Conservation (phyloP, 2,329 filamentous ascomycete species). For the Allantophomopsis lycopodina region DNA sequence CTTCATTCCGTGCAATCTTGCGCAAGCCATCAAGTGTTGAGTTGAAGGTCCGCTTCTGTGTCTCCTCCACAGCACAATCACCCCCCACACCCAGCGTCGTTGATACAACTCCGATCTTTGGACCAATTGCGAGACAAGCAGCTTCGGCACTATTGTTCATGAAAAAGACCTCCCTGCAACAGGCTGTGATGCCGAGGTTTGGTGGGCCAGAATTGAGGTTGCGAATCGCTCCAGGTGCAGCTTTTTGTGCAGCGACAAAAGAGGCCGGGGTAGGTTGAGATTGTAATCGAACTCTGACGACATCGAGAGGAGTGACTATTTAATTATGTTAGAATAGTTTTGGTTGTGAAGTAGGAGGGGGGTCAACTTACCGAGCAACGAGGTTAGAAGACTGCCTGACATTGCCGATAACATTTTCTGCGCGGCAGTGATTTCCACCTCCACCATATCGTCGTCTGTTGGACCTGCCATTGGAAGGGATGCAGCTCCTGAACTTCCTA, state of each 20-base stretch:
- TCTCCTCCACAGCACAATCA: constrained; percentile 80
- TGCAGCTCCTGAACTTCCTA: constrained; percentile 2
- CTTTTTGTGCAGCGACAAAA: constrained; percentile 36
- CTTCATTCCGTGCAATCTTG: constrained; percentile 93
- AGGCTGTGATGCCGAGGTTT: constrained; percentile 83
- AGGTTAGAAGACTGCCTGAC: constrained; percentile 79
- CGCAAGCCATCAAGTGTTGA: constrained; percentile 84
- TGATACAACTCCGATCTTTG: constrained; percentile 11
- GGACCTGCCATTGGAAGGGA: neutral
- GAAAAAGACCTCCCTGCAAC: constrained; percentile 96
- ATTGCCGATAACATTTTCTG: constrained; percentile 96
- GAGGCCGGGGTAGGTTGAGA: constrained; percentile 50
- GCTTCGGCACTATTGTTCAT: constrained; percentile 66
- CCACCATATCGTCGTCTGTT: constrained; percentile 19
- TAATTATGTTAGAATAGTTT: neutral
- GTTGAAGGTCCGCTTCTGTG: constrained; percentile 69
- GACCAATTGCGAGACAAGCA: constrained; percentile 31
- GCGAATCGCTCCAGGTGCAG: constrained; percentile 37
- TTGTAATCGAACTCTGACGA: constrained; percentile 88
- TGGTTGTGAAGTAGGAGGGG: constrained; percentile 2
- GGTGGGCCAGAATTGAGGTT: constrained; percentile 61
- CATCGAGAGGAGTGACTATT: constrained; percentile 92
- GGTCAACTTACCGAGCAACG: constrained; percentile 62
- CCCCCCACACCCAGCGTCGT: constrained; percentile 29
- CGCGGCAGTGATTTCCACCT: constrained; percentile 58